These are phyloP conservation scores for Kluyveromyces marxianus DNA, from an alignment of 1,139 yeast genomes.

Conservation along the genomic window DNA sequence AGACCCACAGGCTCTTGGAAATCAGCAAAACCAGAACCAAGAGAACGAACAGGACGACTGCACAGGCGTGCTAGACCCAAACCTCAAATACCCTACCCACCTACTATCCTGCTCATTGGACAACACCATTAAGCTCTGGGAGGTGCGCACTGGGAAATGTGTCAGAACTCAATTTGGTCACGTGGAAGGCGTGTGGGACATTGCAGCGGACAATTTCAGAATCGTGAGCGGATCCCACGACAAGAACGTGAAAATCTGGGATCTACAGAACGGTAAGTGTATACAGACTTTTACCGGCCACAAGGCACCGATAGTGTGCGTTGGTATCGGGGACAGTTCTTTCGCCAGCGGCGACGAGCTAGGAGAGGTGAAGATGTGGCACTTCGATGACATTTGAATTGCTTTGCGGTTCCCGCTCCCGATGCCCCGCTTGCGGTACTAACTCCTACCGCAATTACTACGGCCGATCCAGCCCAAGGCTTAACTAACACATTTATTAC, in stretches of 20 bases:
- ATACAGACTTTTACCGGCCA: conserved; percentile 81
- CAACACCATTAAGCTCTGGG: conserved; percentile 92
- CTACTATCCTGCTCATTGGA: conserved; percentile 82
- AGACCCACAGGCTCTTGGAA: background rate
- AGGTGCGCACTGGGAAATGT: conserved; percentile 76
- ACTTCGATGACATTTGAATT: conserved; percentile 46
- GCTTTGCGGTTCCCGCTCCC: background rate
- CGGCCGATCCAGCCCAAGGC: too few relatives aligned
- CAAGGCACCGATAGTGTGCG: conserved; percentile 69
- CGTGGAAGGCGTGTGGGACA: conserved; percentile 96
- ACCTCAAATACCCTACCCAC: conserved; percentile 59
- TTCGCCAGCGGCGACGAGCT: conserved; percentile 87
- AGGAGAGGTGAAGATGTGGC: conserved; percentile 75
- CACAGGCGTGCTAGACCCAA: conserved; percentile 18
- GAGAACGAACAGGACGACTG: conserved; percentile 7
- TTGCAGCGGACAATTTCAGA: conserved; percentile 90
- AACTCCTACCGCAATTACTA: too few relatives aligned
- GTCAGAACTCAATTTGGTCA: conserved; percentile 94
- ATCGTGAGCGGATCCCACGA: conserved; percentile 94
- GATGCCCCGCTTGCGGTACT: too few relatives aligned
- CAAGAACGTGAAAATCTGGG: conserved; percentile 88
- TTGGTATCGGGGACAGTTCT: conserved; percentile 80
- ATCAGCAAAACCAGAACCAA: conserved; percentile 13
- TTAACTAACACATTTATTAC: too few relatives aligned
- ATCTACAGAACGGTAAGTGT: conserved; percentile 85